A percentile compares a stretch with the other conserved stretches of the same genome.
Evolutionary conservation across 2,329 filamentous ascomycete species (phyloP).

Genomic region (Beauveria varroae): DNA sequence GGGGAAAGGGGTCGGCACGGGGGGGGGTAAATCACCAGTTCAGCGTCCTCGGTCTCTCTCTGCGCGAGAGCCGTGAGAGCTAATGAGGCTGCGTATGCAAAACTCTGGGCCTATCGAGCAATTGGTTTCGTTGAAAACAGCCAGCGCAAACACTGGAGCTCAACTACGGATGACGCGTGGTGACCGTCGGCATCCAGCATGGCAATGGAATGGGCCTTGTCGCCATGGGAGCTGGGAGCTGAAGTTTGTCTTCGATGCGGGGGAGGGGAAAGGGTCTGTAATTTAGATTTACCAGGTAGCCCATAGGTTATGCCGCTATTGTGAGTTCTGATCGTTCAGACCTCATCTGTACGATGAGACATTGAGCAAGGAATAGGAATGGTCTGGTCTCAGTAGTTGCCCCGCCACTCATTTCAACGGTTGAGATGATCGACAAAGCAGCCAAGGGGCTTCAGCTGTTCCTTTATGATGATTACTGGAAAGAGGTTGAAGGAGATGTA

Average conservation of each 20-base stretch:
- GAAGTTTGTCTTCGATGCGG: not conserved
- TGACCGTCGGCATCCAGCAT: not conserved
- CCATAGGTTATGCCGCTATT: not conserved
- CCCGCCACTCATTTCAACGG: constrained; percentile 2
- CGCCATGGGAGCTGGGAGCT: not conserved
- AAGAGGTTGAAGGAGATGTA: too few relatives aligned
- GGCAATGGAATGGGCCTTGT: not conserved
- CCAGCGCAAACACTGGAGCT: too few relatives aligned
- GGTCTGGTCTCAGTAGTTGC: constrained; percentile 2
- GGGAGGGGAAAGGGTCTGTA: too few relatives aligned
- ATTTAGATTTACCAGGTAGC: too few relatives aligned
- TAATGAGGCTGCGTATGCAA: too few relatives aligned
- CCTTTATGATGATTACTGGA: too few relatives aligned
- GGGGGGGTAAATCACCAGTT: not conserved
- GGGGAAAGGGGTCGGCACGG: not conserved
- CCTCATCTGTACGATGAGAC: not conserved
- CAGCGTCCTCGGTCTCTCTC: not conserved
- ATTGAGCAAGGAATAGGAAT: not conserved
- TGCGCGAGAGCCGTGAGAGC: too few relatives aligned
- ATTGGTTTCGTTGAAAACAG: too few relatives aligned
- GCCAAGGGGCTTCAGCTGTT: too few relatives aligned
- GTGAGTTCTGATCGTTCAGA: not conserved
- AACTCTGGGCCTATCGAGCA: too few relatives aligned
- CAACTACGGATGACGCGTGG: too few relatives aligned
- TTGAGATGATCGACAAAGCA: not conserved